phyloP scores from a whole-genome alignment of 2,329 filamentous ascomycete genomes.

The Botrytis deweyae region DNA sequence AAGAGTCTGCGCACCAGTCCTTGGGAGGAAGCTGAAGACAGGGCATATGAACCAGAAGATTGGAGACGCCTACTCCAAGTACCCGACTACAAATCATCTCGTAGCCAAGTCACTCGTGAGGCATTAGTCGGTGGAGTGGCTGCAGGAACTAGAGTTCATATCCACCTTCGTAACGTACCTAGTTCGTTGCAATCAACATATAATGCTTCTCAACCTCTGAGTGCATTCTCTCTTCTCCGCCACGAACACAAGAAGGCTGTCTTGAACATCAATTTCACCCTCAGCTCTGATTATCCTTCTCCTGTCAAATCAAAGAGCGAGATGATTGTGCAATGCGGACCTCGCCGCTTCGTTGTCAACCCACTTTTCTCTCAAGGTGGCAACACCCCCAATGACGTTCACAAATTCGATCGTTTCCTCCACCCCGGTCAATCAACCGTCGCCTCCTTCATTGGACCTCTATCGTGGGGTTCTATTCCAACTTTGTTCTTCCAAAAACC shows the following conservation, averaged over 20 bases:
- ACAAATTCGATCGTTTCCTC: conserved; percentile 91
- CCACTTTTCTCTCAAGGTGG: conserved; percentile 88
- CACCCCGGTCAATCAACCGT: conserved; percentile 89
- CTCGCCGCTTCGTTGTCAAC: conserved; percentile 82
- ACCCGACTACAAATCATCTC: conserved; percentile 83
- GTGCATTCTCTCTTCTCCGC: conserved; percentile 81
- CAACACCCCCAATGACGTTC: conserved; percentile 91
- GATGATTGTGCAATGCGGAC: conserved; percentile 85
- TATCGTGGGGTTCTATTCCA: conserved; percentile 92
- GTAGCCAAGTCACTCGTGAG: conserved; percentile 74
- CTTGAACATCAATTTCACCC: conserved; percentile 84
- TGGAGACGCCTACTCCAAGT: conserved; percentile 85
- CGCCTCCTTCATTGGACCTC: conserved; percentile 83
- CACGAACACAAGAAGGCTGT: conserved; percentile 94
- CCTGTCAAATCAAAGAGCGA: conserved; percentile 91
- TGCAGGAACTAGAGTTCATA: conserved; percentile 77
- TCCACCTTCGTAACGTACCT: conserved; percentile 67
- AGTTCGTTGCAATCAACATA: conserved; percentile 53
- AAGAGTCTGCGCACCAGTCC: conserved; percentile 85
- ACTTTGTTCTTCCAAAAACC: conserved; percentile 78
- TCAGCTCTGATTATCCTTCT: conserved; percentile 71
- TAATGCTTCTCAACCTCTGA: conserved; percentile 59
- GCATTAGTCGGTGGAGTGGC: conserved; percentile 84
- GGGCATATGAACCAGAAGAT: conserved; percentile 81
- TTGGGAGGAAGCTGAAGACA: conserved; percentile 89